Base-by-base conservation (phyloP, 768 basidiomycete species). In the Boletus pseudopeckii region DNA sequence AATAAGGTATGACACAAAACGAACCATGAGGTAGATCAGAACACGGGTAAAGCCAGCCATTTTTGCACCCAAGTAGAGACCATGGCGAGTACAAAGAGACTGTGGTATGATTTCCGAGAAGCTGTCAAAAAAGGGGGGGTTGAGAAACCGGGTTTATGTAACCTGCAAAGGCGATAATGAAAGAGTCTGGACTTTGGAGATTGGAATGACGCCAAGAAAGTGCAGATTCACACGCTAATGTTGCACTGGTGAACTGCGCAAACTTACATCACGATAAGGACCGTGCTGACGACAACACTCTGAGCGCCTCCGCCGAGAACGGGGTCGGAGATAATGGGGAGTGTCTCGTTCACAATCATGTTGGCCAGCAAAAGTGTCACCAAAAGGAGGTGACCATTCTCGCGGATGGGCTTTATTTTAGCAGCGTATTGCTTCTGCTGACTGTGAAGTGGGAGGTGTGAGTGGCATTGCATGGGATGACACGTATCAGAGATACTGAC, bases 61-160 rank as follows among this genome's bases (percentile, higher is more conserved):
- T 64, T 90, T 89, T 9, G 92, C 90, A 34, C 92, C 92, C 43
- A 96, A 80, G 61, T 87, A 90, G 5, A 95, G 79, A 20, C 93
- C 93, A 74, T 92, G 87, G 36, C 92, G 87, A 20, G 90, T 90
- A 70, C 90, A 96, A n/a, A 95, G 75, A 1, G 90, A 90, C 64
- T 96, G 92, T 0, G 92, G 92, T 56, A 95, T 94, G 58, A 95
- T 91, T 73, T 95, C 92, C 24, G 92, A 75, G 67, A 94, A 95
- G 54, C 91, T 94, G 61, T 36, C 38, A 40, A 45, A 37, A 50
- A 9, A 26, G 17, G 26, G 38, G 10, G 30, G 1, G 30, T 32
- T 60, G 28, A 64, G 50, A 13, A 32, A 44, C 7, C 14, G 9
- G 18, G 33, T 30, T 45, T 26, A 24, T 24, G 22, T 22, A 30